Evolutionary conservation across 2,329 filamentous ascomycete species (phyloP), one percentile per base, ranked within the genome.

Genomic region (Phyllosticta citrichinensis): DNA sequence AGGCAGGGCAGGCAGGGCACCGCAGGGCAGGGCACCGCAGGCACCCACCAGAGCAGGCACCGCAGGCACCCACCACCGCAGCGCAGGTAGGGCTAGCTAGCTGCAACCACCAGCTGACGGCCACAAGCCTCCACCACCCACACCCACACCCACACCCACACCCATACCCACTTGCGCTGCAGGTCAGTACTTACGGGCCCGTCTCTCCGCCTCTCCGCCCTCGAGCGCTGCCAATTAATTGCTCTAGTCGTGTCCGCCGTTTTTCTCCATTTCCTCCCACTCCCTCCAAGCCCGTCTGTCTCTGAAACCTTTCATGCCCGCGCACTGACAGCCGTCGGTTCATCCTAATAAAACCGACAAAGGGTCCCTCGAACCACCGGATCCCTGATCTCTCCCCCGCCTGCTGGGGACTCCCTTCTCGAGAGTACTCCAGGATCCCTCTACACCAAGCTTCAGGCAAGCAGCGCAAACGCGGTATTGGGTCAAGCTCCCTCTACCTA

Each of bases 281-380:
- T 33, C 30, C 30, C 30, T 9, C 12, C 30, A 33, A 22, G 22
- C 5, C 51, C 10, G 19, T 11, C 33, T 61, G 60, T 61, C 57
- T 55, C 50, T 61, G 60, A 61, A 61, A 61, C 60, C 60, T 55
- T 55, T 55, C 50, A 52, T 40, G 55, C 19, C 33, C 33, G 54
- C 55, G 59, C 54, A 61, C 60, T 50, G 60, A n/a, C 60, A n/a
- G 51, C 55, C 55, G 60, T 61, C 51, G 56, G 60, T 61, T 51
- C 60, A 61, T 61, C 60, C 60, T 50, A 61, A 61, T 61, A 57
- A 54, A 61, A 61, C 60, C 55, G 60, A 61, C 56, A 61, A 61
- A 61, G 58, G 53, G 54, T 56, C 58, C 56, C 35, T 53, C 54
- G 53, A 56, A 40, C 56, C 58, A 56, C 27, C 12, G 30, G 33